Evolutionary conservation across 345 rosid genomes (phyloP).

Genomic region (Balakata baccata): DNA sequence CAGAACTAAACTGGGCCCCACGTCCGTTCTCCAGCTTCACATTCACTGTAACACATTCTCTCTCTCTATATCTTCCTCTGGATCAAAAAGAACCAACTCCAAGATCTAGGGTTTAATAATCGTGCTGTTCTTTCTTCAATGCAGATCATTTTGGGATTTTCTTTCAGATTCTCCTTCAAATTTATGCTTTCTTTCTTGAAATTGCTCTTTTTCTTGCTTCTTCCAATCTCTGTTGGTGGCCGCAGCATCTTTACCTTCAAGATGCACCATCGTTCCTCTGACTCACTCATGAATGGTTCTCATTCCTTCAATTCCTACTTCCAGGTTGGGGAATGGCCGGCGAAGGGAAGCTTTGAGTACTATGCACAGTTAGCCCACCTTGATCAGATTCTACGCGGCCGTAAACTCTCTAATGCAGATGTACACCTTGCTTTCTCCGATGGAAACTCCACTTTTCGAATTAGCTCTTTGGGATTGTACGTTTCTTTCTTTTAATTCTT

Average conservation of each 20-base stretch:
- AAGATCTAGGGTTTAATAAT: constrained; percentile 5
- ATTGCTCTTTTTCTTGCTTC: not conserved
- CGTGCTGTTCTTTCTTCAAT: not conserved
- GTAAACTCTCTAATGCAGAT: constrained; percentile 40
- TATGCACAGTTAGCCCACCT: constrained; percentile 58
- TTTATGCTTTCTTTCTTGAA: constrained; percentile 36
- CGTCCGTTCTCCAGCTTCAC: too few relatives aligned
- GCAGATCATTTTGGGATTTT: not conserved
- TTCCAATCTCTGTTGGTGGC: constrained; percentile 28
- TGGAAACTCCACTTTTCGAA: constrained; percentile 66
- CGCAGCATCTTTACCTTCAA: constrained; percentile 68
- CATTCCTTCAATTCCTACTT: constrained; percentile 32
- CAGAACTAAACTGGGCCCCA: too few relatives aligned
- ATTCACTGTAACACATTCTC: too few relatives aligned
- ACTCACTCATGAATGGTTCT: constrained; percentile 55
- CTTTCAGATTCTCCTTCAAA: not conserved
- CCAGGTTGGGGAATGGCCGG: constrained; percentile 41
- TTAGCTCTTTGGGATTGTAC: constrained; percentile 83
- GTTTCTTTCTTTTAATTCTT: constrained; percentile 5
- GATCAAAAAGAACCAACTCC: not conserved
- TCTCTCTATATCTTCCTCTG: too few relatives aligned
- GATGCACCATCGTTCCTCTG: constrained; percentile 83
- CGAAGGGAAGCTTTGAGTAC: constrained; percentile 64
- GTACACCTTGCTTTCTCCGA: constrained; percentile 58
- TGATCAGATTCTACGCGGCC: constrained; percentile 56